Evolutionary conservation across 495 filamentous ascomycete species (phyloP).

Genomic region (Podospora australis): DNA sequence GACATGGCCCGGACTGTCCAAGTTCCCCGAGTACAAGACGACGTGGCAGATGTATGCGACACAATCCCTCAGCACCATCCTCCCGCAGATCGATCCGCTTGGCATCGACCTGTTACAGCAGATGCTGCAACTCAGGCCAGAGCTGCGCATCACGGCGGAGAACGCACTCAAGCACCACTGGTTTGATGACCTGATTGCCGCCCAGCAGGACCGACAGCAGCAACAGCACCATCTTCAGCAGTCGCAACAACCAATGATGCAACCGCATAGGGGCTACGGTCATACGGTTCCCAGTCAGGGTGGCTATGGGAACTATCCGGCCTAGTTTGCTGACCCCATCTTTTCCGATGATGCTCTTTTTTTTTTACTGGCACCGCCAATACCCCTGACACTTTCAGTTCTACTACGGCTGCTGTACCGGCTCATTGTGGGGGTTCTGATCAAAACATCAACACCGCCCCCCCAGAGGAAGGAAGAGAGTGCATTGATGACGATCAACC

Average conservation of each 20-base stretch:
- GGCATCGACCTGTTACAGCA: constrained; percentile 79
- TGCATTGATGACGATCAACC: too few species aligned
- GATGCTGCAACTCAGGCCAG: constrained; percentile 90
- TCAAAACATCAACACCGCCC: too few species aligned
- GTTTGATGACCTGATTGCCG: constrained; percentile 55
- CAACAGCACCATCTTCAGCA: constrained; percentile 23
- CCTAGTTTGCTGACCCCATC: neutral
- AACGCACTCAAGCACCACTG: constrained; percentile 84
- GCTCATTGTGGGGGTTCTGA: too few species aligned
- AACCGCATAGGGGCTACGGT: constrained; percentile 23
- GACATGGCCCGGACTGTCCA: constrained; percentile 84
- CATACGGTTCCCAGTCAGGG: constrained; percentile 27
- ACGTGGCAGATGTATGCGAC: constrained; percentile 95
- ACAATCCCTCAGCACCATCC: constrained; percentile 74
- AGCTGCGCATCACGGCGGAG: constrained; percentile 79
- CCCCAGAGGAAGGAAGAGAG: too few species aligned
- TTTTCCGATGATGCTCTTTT: too few species aligned
- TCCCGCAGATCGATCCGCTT: constrained; percentile 81
- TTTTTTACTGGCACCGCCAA: neutral
- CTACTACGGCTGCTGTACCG: too few species aligned
- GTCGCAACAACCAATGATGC: constrained; percentile 28
- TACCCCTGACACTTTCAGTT: too few species aligned
- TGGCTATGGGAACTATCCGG: constrained; percentile 27
- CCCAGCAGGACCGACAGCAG: constrained; percentile 34
- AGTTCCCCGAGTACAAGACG: constrained; percentile 89